A percentile compares a stretch with the other conserved stretches of the same genome.
Conservation (phyloP, 805 yeast species). For the Metschnikowia dekortorum region DNA sequence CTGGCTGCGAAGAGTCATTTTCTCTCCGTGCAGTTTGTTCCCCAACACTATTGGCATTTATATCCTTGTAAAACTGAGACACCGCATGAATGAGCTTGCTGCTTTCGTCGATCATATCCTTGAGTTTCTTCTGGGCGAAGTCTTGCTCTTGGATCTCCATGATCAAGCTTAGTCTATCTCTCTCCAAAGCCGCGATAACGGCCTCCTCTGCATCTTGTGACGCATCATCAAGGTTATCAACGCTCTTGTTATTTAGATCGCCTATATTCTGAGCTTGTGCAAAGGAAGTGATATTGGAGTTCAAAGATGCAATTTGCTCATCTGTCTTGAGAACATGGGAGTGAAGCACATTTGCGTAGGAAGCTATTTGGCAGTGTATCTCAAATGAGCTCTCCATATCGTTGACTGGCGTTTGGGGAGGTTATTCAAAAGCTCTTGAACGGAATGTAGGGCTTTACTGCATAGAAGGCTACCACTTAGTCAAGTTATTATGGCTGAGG, state of each 20-base stretch:
- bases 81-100: constrained; percentile 31
- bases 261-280: constrained; percentile 8
- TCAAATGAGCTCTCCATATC: constrained; percentile 8
- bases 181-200: constrained; percentile 24
- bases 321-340: constrained; percentile 12
- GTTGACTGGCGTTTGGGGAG: too few species aligned
- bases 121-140: constrained; percentile 26
- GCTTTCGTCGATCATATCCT: constrained; percentile 30
- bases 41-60: neutral
- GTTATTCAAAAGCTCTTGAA: too few species aligned
- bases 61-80: constrained; percentile 24
- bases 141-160: constrained; percentile 41
- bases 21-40: neutral
- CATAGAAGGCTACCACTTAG: neutral
- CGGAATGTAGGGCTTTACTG: neutral
- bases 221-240: neutral
- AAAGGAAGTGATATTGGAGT: constrained; percentile 5
- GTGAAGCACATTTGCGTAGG: constrained; percentile 8
- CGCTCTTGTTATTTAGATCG: neutral
- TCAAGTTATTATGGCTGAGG: neutral
- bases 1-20: neutral
- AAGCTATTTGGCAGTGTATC: constrained; percentile 9
- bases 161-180: constrained; percentile 26
- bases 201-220: constrained; percentile 10
- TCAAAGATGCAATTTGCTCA: constrained; percentile 5